These are phyloP conservation scores for Zygotorulaspora sp. DNA, from an alignment of 805 yeast species.

Conservation along the genomic window DNA sequence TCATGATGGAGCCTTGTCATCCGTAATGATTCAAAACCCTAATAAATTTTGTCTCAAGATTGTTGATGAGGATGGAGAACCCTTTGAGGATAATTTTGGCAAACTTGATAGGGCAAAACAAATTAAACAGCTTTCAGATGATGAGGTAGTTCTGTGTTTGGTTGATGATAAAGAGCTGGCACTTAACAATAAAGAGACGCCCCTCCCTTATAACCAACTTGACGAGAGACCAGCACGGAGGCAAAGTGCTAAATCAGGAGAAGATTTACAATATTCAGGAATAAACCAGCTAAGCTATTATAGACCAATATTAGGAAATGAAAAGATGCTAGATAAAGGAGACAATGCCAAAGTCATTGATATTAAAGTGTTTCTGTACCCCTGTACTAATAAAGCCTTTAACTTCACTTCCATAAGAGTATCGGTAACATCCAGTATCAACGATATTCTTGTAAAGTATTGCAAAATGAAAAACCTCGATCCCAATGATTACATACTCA, in stretches of 20 bases:
- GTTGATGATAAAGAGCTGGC: slow-evolving; percentile 46
- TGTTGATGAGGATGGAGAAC: slow-evolving; percentile 91
- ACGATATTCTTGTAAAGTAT: slow-evolving; percentile 37
- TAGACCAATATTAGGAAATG: slow-evolving; percentile 35
- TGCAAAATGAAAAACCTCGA: slow-evolving; percentile 36
- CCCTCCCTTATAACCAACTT: slow-evolving; percentile 41
- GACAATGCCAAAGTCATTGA: slow-evolving; percentile 30
- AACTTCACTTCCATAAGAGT: slow-evolving; percentile 33
- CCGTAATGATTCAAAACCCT: slow-evolving; percentile 23
- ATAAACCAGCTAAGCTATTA: slow-evolving; percentile 37
- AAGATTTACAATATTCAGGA: slow-evolving; percentile 10
- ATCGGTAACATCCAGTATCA: slow-evolving; percentile 34
- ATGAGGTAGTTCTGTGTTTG: slow-evolving; percentile 72
- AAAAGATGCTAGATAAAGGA: slow-evolving; percentile 15
- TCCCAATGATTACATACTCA: slow-evolving; percentile 37
- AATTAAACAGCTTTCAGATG: slow-evolving; percentile 69
- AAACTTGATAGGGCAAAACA: slow-evolving; percentile 65
- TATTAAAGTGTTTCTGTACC: slow-evolving; percentile 35
- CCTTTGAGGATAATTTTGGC: slow-evolving; percentile 87
- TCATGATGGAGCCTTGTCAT: slow-evolving; percentile 17
- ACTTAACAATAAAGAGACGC: slow-evolving; percentile 50
- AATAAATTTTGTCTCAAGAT: slow-evolving; percentile 49
- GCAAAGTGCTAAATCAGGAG: slow-evolving; percentile 5
- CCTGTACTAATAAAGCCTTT: slow-evolving; percentile 29
- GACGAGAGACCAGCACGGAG: slow-evolving; percentile 13